These are phyloP conservation scores for Marasmius oreades DNA, from an alignment of 1,284 basidiomycete species.

Conservation along the genomic window DNA sequence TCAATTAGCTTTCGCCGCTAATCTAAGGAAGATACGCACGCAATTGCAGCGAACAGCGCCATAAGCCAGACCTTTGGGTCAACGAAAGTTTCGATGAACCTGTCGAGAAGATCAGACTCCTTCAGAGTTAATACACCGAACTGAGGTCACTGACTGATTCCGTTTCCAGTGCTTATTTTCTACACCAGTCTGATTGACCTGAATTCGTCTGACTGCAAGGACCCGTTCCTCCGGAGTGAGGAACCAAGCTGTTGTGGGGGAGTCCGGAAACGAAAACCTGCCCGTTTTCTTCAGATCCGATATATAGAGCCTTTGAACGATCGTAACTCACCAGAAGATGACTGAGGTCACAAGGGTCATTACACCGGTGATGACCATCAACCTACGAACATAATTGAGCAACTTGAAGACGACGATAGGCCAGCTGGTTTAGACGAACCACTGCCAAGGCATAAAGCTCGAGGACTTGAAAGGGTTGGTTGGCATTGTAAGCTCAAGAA, in stretches of 20 bases:
- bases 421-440: slow-evolving; percentile 26
- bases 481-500: background rate
- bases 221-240: slow-evolving; percentile 64
- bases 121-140: background rate
- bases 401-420: background rate
- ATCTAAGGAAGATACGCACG: slow-evolving; percentile 5
- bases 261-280: slow-evolving; percentile 74
- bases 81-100: slow-evolving; percentile 12
- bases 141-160: slow-evolving; percentile 53
- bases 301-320: background rate
- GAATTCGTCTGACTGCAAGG: slow-evolving; percentile 64
- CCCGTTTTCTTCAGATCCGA: background rate
- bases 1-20: background rate
- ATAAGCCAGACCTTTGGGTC: slow-evolving; percentile 15
- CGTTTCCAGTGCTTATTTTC: slow-evolving; percentile 79
- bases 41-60: slow-evolving; percentile 10
- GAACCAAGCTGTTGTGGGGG: slow-evolving; percentile 69
- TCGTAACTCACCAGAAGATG: slow-evolving; percentile 44
- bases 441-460: slow-evolving; percentile 51
- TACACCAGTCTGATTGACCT: slow-evolving; percentile 66
- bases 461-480: slow-evolving; percentile 24
- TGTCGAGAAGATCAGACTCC: slow-evolving; percentile 2
- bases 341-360: slow-evolving; percentile 59
- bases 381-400: slow-evolving; percentile 28
- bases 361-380: slow-evolving; percentile 57